Conservation (phyloP, 768 basidiomycete genomes). For the Polyporus arcularius region DNA sequence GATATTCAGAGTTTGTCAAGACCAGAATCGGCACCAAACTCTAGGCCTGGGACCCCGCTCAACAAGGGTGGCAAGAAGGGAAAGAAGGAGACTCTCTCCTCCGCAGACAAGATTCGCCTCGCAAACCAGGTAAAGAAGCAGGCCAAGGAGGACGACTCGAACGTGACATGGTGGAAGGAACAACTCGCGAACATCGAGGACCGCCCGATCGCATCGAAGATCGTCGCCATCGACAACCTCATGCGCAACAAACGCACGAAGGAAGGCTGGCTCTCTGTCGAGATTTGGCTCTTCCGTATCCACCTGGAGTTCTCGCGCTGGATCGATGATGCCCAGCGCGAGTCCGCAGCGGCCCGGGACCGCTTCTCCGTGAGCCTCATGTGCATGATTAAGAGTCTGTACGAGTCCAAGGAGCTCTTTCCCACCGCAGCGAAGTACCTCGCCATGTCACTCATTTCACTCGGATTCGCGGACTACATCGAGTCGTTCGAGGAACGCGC, state of each 20-base stretch:
- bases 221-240: constrained; percentile 38
- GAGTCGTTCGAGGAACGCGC: constrained; percentile 9
- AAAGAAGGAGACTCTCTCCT: constrained; percentile 36
- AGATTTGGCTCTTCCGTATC: constrained; percentile 53
- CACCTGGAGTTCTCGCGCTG: constrained; percentile 54
- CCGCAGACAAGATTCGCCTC: constrained; percentile 43
- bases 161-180: constrained; percentile 53
- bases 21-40: background rate
- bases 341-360: constrained; percentile 43
- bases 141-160: constrained; percentile 40
- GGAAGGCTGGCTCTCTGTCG: constrained; percentile 47
- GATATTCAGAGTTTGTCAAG: background rate
- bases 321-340: constrained; percentile 47
- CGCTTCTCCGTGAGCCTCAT: constrained; percentile 47
- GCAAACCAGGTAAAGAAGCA: constrained; percentile 48
- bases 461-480: constrained; percentile 51
- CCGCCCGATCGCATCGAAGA: constrained; percentile 35
- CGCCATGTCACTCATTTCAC: constrained; percentile 38
- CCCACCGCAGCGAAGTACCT: constrained; percentile 38
- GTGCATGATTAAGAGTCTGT: constrained; percentile 48
- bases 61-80: constrained; percentile 17
- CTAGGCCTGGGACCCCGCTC: background rate
- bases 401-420: constrained; percentile 39
- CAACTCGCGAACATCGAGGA: constrained; percentile 43
- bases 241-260: constrained; percentile 46